A percentile compares a stretch with the other conserved stretches of the same genome.
These are phyloP conservation scores for Backusella tuberculispora DNA, from an alignment of 192 early-diverging fungal species.

Conservation along the genomic window DNA sequence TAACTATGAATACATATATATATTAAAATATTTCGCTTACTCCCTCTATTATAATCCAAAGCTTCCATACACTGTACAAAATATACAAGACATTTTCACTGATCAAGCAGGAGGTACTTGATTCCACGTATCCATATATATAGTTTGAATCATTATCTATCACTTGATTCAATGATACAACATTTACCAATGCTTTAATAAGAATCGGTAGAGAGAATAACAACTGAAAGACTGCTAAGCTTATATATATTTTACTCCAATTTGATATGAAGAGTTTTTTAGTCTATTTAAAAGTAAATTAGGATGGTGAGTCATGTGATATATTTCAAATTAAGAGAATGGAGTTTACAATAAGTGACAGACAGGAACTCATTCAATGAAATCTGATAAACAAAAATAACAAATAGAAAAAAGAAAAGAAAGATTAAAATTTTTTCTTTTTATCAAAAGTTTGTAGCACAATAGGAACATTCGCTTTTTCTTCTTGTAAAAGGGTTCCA, in stretches of 20 bases:
- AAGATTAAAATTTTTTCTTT: background rate
- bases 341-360: background rate
- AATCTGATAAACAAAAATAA: background rate
- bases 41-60: slow-evolving; percentile 11
- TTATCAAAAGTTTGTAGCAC: background rate
- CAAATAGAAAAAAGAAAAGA: background rate
- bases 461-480: background rate
- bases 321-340: background rate
- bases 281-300: slow-evolving; percentile 2
- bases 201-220: slow-evolving; percentile 3
- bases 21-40: background rate
- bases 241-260: slow-evolving; percentile 11
- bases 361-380: background rate
- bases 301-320: background rate
- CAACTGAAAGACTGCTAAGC: background rate
- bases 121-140: background rate
- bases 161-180: background rate
- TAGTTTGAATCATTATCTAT: background rate
- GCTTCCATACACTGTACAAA: slow-evolving; percentile 9
- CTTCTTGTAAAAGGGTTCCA: background rate
- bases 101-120: background rate
- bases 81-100: slow-evolving; percentile 8
- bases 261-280: slow-evolving; percentile 18
- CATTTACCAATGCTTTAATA: slow-evolving; percentile 1
- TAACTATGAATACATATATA: background rate